Base-by-base conservation (phyloP, 2,329 filamentous ascomycete genomes). In the Aspergillus sp. region DNA sequence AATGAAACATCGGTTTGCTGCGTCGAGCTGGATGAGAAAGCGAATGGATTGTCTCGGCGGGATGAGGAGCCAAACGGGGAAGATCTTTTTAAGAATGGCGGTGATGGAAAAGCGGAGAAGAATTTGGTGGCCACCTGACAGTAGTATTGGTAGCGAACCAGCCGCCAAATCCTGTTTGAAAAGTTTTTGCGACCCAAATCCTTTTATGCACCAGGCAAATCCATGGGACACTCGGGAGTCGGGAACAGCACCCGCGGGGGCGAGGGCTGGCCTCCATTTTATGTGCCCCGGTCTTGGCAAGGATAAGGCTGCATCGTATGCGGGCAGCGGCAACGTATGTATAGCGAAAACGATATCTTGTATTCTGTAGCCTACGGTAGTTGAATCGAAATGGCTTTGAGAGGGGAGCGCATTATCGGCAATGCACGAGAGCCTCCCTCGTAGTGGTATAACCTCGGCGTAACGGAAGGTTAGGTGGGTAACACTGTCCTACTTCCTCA, bases 51-150 rank as follows among this genome's bases (percentile, higher is more conserved):
- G n/a, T 15, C 25, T 44, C 15, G 9, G 27, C 27, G 27, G 27
- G 27, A 31, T 31, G n/a, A 52, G 33, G 25, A 31, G 19, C n/a
- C 12, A 19, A n/a, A 9, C 12, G 40, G 40, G 41, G 27, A 46
- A 37, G 19, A 37, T 14, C 43, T 27, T 52, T 44, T 53, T 47
- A 46, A 43, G 50, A 15, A 45, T 17, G 23, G 15, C 23, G 43
- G 44, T n/a, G 44, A 23, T 47, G 35, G 52, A 48, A 48, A 54
- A 53, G 41, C 41, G 51, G 52, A 47, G 52, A 47, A 46, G 33
- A 23, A 54, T 27, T 48, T n/a, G 43, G 46, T 31, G 49, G 44
- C 50, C 55, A 57, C 55, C 44, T 57, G 45, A 57, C 50, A 37
- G 12, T n/a, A 15, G 12, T n/a, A 6, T 39, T 47, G 15, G 33